Conservation (phyloP, 179 eudicot genomes). For the Monotropa hypopitys region DNA sequence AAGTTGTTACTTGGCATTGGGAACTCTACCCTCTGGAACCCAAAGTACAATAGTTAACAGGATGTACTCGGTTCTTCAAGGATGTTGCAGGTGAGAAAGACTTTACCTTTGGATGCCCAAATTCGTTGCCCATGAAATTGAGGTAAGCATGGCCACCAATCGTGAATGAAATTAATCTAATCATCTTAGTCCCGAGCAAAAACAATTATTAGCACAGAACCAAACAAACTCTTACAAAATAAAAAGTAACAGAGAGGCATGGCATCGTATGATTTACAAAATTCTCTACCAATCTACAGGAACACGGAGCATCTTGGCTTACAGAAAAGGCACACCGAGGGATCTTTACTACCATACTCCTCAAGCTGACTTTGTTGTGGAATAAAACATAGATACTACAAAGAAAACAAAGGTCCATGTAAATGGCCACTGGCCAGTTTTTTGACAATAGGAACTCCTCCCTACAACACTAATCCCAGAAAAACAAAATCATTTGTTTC, state of each 20-base stretch:
- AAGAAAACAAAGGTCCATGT: background rate
- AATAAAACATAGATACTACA: background rate
- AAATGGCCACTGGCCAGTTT: background rate
- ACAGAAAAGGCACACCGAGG: background rate
- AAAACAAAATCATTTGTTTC: background rate
- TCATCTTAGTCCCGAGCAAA: constrained; percentile 33
- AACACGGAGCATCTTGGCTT: background rate
- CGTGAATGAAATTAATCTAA: constrained; percentile 81
- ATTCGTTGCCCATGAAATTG: constrained; percentile 98
- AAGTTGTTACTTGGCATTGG: constrained; percentile 66
- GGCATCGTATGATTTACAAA: background rate
- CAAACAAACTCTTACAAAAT: background rate
- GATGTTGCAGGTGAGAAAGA: background rate
- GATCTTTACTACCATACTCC: background rate
- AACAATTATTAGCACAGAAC: background rate
- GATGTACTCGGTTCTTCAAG: background rate
- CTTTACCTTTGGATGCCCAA: constrained; percentile 87
- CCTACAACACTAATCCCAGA: background rate
- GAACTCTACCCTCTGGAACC: constrained; percentile 76
- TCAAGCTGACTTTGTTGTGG: background rate
- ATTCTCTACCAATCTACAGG: background rate
- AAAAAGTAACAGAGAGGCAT: background rate
- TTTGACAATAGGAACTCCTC: background rate
- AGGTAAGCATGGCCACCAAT: constrained; percentile 81
- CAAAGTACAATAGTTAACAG: constrained; percentile 3